A percentile compares a stretch with the other conserved stretches of the same genome.
These are phyloP conservation scores for Gypsophila paniculata DNA, from an alignment of 179 eudicot genomes.

Conservation along the genomic window DNA sequence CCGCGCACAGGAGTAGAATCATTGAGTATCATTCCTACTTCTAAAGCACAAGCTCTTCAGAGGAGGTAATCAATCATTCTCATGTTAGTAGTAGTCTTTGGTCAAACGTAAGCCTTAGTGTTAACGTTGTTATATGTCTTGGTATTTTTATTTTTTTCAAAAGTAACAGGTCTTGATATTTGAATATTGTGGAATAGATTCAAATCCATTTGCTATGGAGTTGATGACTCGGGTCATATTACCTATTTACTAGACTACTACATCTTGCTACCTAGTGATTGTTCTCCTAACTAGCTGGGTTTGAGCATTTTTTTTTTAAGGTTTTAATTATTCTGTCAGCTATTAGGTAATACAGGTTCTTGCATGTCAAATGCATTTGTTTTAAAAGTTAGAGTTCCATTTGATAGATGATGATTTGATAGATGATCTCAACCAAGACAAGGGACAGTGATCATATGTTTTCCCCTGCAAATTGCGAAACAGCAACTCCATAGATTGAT, in stretches of 20 bases:
- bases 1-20: constrained; percentile 79
- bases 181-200: background rate
- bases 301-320: no score
- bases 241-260: background rate
- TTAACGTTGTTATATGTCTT: background rate
- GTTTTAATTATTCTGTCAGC: background rate
- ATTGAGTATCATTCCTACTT: constrained; percentile 65
- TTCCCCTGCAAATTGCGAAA: background rate
- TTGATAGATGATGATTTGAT: background rate
- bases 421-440: background rate
- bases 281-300: background rate
- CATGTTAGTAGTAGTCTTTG: background rate
- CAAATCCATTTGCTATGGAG: background rate
- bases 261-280: background rate
- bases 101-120: background rate
- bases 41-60: constrained; percentile 96
- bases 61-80: constrained; percentile 54
- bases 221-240: background rate
- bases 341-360: background rate
- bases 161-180: background rate
- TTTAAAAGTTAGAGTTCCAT: background rate
- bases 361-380: constrained; percentile 10
- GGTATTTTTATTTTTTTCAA: no score
- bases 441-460: background rate
- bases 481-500: background rate